Conservation (phyloP, 1,284 basidiomycete genomes). For the Malassezia cuniculi region DNA sequence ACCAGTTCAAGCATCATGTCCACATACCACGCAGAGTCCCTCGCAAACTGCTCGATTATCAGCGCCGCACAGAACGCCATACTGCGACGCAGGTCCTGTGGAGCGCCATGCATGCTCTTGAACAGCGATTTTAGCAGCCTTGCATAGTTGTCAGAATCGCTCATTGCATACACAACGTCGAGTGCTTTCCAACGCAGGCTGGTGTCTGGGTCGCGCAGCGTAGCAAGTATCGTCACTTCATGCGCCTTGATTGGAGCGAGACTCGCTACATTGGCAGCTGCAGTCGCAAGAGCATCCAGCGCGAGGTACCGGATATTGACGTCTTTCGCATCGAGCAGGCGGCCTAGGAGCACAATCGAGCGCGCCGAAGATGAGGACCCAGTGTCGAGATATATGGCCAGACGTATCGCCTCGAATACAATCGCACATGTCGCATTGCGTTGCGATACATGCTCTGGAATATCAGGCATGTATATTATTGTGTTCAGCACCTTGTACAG, state of each 20-base stretch:
- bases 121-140: slow-evolving; percentile 88
- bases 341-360: slow-evolving; percentile 79
- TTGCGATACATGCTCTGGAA: slow-evolving; percentile 87
- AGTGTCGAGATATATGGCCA: slow-evolving; percentile 90
- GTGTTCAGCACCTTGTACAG: slow-evolving; percentile 75
- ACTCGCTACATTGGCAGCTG: slow-evolving; percentile 72
- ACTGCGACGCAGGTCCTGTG: slow-evolving; percentile 88
- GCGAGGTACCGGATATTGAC: slow-evolving; percentile 97
- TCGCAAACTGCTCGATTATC: slow-evolving; percentile 91
- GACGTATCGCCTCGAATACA: slow-evolving; percentile 93
- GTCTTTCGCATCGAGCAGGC: slow-evolving; percentile 92
- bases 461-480: slow-evolving; percentile 84
- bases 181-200: slow-evolving; percentile 85
- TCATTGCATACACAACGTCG: slow-evolving; percentile 96
- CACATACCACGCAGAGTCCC: slow-evolving; percentile 51
- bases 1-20: slow-evolving; percentile 66
- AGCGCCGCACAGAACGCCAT: slow-evolving; percentile 99
- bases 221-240: slow-evolving; percentile 85
- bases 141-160: slow-evolving; percentile 90
- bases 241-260: slow-evolving; percentile 87
- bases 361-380: slow-evolving; percentile 76
- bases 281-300: slow-evolving; percentile 93
- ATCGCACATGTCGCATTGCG: slow-evolving; percentile 97
- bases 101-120: slow-evolving; percentile 80
- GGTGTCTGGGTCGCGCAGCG: slow-evolving; percentile 90